Evolutionary conservation across 2,329 filamentous ascomycete genomes (phyloP).

Genomic region (Cladosporium sp.): DNA sequence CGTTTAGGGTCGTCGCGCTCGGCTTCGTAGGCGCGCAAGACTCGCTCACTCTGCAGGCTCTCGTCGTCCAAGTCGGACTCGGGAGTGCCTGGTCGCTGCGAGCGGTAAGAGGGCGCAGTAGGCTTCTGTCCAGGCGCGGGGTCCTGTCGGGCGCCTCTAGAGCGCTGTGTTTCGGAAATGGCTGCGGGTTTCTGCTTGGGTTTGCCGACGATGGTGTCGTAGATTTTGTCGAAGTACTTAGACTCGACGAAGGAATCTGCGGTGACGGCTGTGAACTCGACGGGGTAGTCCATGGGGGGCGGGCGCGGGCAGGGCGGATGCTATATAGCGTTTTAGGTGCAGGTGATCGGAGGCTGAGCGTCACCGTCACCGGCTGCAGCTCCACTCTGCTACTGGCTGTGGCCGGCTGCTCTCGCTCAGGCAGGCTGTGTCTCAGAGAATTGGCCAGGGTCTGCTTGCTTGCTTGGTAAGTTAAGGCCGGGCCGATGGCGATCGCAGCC

Average conservation of each 20-base stretch:
- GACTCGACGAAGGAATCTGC: conserved; percentile 5
- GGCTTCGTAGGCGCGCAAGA: conserved; percentile 27
- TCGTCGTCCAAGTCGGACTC: conserved; percentile 21
- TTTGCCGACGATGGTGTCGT: conserved; percentile 4
- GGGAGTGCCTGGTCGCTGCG: not conserved
- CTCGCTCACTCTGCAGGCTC: conserved; percentile 20
- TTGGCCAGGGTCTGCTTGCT: not conserved
- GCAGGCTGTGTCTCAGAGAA: not conserved
- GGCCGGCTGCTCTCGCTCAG: not conserved
- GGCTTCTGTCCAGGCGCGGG: conserved; percentile 9
- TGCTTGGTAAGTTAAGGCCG: not conserved
- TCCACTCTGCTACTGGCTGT: not conserved
- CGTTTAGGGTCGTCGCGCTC: conserved; percentile 29
- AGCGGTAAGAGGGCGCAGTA: conserved; percentile 7
- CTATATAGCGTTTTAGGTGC: not conserved
- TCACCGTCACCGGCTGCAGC: conserved; percentile 1
- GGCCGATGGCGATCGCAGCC: not conserved
- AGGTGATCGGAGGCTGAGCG: conserved; percentile 1
- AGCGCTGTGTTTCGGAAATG: conserved; percentile 4
- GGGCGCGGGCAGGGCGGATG: not conserved
- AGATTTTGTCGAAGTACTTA: conserved; percentile 12
- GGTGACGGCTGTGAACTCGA: conserved; percentile 1
- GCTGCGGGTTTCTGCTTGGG: not conserved
- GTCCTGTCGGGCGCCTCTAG: not conserved
- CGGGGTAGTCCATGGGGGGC: conserved; percentile 7